phyloP scores from a whole-genome alignment of 768 basidiomycete species.

The Tylopilus subfusipes region DNA sequence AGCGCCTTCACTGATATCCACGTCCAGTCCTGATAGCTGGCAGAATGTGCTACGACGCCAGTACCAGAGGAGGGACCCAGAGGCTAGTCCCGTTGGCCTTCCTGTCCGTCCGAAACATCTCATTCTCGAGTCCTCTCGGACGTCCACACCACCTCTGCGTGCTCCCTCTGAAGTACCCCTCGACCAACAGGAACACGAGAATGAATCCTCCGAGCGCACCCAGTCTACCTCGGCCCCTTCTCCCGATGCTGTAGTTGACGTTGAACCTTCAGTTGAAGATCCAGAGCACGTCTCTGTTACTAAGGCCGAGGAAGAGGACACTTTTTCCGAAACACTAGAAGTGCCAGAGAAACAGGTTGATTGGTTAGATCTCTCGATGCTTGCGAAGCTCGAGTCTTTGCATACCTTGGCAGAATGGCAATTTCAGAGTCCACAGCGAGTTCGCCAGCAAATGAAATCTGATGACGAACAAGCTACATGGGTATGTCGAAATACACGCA shows the following conservation, averaged over 20 bases:
- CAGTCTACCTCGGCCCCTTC: background rate
- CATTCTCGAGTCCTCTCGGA: slow-evolving; percentile 28
- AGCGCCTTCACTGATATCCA: slow-evolving; percentile 17
- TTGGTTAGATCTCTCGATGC: slow-evolving; percentile 71
- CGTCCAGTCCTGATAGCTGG: slow-evolving; percentile 66
- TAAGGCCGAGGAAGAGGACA: slow-evolving; percentile 27
- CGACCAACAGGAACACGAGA: slow-evolving; percentile 8
- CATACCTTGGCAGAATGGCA: slow-evolving; percentile 81
- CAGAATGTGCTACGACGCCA: slow-evolving; percentile 74
- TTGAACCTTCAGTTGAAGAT: slow-evolving; percentile 1
- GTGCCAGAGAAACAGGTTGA: slow-evolving; percentile 46
- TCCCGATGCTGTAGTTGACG: background rate
- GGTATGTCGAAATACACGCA: slow-evolving; percentile 45
- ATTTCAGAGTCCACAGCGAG: slow-evolving; percentile 70
- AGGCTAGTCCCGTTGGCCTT: slow-evolving; percentile 69
- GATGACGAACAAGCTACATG: slow-evolving; percentile 77
- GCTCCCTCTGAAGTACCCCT: slow-evolving; percentile 6
- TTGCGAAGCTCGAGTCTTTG: slow-evolving; percentile 70
- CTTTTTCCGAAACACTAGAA: slow-evolving; percentile 12
- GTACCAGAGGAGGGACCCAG: slow-evolving; percentile 69
- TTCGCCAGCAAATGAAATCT: slow-evolving; percentile 70
- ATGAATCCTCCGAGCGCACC: slow-evolving; percentile 13
- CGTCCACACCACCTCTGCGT: slow-evolving; percentile 24
- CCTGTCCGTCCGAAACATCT: slow-evolving; percentile 22
- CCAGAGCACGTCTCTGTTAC: background rate